Evolutionary conservation across 495 filamentous ascomycete species (phyloP).

Genomic region (Corynascus novoguineensis): DNA sequence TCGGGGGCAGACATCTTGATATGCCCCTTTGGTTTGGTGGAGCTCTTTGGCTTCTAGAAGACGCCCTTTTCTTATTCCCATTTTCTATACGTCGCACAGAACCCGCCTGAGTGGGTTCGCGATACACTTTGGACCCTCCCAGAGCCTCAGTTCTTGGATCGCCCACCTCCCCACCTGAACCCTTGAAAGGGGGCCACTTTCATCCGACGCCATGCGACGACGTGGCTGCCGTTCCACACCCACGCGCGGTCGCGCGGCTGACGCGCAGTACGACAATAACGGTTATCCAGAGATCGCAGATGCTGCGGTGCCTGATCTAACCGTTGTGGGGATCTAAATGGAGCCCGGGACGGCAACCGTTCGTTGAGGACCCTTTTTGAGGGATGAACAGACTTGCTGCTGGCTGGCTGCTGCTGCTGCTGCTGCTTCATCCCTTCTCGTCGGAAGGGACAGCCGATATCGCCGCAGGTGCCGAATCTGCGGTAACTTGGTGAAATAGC

Average conservation of each 20-base stretch:
- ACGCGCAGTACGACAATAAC: conserved; percentile 7
- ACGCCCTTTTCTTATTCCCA: conserved; percentile 29
- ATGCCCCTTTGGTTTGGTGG: conserved; percentile 14
- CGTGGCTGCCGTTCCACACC: conserved; percentile 2
- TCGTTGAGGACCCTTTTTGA: conserved; percentile 1
- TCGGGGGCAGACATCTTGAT: neutral
- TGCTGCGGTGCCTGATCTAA: conserved; percentile 1
- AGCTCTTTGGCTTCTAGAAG: conserved; percentile 29
- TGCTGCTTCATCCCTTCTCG: neutral
- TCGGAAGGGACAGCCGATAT: conserved; percentile 5
- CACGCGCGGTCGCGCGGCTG: conserved; percentile 8
- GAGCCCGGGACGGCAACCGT: neutral
- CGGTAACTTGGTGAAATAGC: conserved; percentile 2
- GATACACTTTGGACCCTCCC: conserved; percentile 36
- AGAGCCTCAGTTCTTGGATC: conserved; percentile 38
- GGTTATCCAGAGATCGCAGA: neutral
- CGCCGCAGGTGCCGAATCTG: neutral
- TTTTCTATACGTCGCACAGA: conserved; percentile 37
- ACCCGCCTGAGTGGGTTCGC: conserved; percentile 38
- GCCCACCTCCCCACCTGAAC: conserved; percentile 28
- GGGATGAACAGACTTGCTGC: neutral
- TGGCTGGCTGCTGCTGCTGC: too few relatives aligned
- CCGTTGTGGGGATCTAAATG: neutral
- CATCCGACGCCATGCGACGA: conserved; percentile 22
- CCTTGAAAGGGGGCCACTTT: conserved; percentile 28